These are phyloP conservation scores for Calendula officinalis DNA, from an alignment of 129 eudicot species.

Conservation along the genomic window DNA sequence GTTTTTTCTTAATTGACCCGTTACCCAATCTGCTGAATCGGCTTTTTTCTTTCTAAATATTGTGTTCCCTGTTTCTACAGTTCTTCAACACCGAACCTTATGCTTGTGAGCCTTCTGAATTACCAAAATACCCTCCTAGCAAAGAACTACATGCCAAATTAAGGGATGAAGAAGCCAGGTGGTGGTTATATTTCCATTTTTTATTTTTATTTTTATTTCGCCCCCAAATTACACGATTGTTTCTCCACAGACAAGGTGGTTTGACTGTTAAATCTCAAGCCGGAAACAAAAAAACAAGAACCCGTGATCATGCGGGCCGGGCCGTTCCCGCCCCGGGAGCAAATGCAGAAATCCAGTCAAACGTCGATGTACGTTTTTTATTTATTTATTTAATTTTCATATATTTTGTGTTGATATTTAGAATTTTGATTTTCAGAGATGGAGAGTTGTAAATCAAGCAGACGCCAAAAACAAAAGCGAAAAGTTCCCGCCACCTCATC, in stretches of 20 bases:
- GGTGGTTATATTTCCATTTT: constrained; percentile 14
- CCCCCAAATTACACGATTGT: neutral
- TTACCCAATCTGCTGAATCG: too few relatives aligned
- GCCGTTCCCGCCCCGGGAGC: constrained; percentile 14
- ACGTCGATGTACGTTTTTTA: constrained; percentile 7
- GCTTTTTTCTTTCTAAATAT: neutral
- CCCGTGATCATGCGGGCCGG: constrained; percentile 6
- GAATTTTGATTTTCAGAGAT: constrained; percentile 9
- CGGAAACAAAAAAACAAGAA: constrained; percentile 13
- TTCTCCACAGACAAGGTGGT: constrained; percentile 1
- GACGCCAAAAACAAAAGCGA: constrained; percentile 11
- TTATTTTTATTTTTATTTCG: neutral
- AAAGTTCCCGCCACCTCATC: constrained; percentile 17
- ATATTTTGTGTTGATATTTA: neutral
- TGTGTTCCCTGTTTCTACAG: constrained; percentile 26
- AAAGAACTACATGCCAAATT: constrained; percentile 46
- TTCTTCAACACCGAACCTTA: constrained; percentile 42
- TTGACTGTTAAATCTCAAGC: constrained; percentile 2
- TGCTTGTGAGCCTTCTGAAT: constrained; percentile 44
- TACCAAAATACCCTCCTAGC: constrained; percentile 54
- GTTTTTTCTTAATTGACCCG: too few relatives aligned
- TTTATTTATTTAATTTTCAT: neutral
- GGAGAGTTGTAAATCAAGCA: constrained; percentile 10
- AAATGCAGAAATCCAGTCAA: constrained; percentile 13
- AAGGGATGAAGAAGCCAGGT: constrained; percentile 37